These are phyloP conservation scores for Aspergillus arachidicola DNA, from an alignment of 2,329 filamentous ascomycete species.

Conservation along the genomic window DNA sequence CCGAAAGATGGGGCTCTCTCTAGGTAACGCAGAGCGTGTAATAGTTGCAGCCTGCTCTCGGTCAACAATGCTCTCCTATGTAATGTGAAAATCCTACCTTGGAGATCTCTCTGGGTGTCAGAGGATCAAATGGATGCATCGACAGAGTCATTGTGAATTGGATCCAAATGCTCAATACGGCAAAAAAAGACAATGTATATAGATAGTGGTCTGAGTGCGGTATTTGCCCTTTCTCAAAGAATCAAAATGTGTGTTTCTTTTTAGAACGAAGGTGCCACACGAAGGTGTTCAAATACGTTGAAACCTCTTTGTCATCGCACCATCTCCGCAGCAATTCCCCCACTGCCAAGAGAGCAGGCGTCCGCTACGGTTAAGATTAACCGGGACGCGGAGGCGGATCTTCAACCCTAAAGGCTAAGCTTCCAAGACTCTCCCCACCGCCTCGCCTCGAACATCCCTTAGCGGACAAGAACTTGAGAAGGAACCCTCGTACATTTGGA, in stretches of 20 bases:
- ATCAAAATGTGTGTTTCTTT: neutral
- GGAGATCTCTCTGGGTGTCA: constrained; percentile 34
- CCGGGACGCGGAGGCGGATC: constrained; percentile 10
- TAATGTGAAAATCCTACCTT: constrained; percentile 17
- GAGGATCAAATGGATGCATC: constrained; percentile 34
- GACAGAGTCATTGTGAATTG: constrained; percentile 19
- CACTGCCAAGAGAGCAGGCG: neutral
- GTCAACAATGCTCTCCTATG: neutral
- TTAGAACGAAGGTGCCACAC: neutral
- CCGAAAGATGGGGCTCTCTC: constrained; percentile 47
- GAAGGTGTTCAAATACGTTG: neutral
- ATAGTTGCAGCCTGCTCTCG: constrained; percentile 27
- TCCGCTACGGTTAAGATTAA: constrained; percentile 31
- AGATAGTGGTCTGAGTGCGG: neutral
- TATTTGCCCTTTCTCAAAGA: neutral
- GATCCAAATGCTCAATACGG: neutral
- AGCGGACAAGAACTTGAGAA: neutral
- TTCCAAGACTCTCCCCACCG: neutral
- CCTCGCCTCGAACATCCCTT: constrained; percentile 2
- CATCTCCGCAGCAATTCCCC: neutral
- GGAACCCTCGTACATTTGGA: no score
- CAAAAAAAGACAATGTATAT: neutral
- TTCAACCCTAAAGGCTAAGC: constrained; percentile 4
- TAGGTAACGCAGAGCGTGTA: constrained; percentile 40
- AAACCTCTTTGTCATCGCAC: neutral